A percentile compares a stretch with the other conserved stretches of the same genome.
phyloP scores from a whole-genome alignment of 2,329 filamentous ascomycete species.

The Pseudopithomyces maydicus region DNA sequence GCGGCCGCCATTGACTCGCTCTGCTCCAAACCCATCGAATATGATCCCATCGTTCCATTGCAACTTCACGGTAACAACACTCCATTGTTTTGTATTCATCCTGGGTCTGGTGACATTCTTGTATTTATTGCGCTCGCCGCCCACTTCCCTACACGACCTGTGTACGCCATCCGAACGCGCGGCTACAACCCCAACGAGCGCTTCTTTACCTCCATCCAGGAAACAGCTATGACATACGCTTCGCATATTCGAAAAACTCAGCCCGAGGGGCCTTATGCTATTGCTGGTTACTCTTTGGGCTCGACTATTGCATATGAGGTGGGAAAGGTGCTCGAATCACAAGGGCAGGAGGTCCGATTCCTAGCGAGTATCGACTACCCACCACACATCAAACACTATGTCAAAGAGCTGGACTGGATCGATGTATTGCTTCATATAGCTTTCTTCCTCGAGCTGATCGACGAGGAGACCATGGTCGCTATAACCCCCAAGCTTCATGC shows the following conservation, averaged over 20 bases:
- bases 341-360: slow-evolving; percentile 48
- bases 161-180: slow-evolving; percentile 54
- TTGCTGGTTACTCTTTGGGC: slow-evolving; percentile 60
- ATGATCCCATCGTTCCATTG: slow-evolving; percentile 21
- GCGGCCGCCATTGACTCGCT: neutral
- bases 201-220: slow-evolving; percentile 45
- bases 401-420: slow-evolving; percentile 49
- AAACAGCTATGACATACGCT: slow-evolving; percentile 50
- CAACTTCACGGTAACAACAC: slow-evolving; percentile 22
- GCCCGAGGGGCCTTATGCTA: slow-evolving; percentile 56
- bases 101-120: slow-evolving; percentile 47
- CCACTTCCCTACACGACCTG: slow-evolving; percentile 49
- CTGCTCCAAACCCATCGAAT: neutral
- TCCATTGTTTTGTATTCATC: slow-evolving; percentile 38
- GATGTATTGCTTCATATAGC: slow-evolving; percentile 48
- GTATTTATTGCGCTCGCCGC: slow-evolving; percentile 46
- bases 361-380: slow-evolving; percentile 55
- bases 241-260: slow-evolving; percentile 50
- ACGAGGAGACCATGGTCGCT: slow-evolving; percentile 28
- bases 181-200: slow-evolving; percentile 50
- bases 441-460: slow-evolving; percentile 49
- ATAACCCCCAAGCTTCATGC: slow-evolving; percentile 13
- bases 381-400: slow-evolving; percentile 53
- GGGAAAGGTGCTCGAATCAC: slow-evolving; percentile 50
- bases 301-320: slow-evolving; percentile 58